Percentiles rank a stretch among this genome's conserved stretches.
These are phyloP conservation scores for Talaromyces sp. DNA, from an alignment of 2,329 filamentous ascomycete species.

Conservation along the genomic window DNA sequence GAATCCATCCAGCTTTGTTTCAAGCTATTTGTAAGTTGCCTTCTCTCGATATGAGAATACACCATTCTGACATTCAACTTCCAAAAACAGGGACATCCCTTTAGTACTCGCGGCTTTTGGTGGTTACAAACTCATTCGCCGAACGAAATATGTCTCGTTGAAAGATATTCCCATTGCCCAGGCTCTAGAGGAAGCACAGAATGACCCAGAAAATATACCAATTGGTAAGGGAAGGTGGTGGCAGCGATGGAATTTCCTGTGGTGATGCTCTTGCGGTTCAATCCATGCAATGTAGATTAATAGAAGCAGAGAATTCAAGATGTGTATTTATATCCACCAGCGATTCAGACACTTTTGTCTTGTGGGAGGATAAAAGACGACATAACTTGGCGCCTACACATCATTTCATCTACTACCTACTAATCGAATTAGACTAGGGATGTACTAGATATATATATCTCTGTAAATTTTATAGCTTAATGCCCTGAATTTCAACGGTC, in stretches of 20 bases:
- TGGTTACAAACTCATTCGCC: slow-evolving; percentile 64
- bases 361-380: neutral
- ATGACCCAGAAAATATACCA: slow-evolving; percentile 36
- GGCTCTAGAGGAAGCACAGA: slow-evolving; percentile 47
- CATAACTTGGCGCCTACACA: no score
- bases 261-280: slow-evolving; percentile 19
- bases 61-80: neutral
- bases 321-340: neutral
- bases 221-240: slow-evolving; percentile 25
- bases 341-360: neutral
- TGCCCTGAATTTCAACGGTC: neutral
- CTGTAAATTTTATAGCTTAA: neutral
- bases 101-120: slow-evolving; percentile 56
- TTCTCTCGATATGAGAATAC: neutral
- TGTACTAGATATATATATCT: neutral
- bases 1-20: slow-evolving; percentile 57
- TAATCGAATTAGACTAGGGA: neutral
- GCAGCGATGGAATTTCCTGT: slow-evolving; percentile 34
- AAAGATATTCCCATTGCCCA: slow-evolving; percentile 52
- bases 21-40: slow-evolving; percentile 59
- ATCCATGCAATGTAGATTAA: neutral
- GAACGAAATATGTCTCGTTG: slow-evolving; percentile 55
- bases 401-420: no score
- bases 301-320: neutral
- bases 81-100: slow-evolving; percentile 53